Conservation (phyloP, 352 stramenopile species). For the Phytopythium delawarense region DNA sequence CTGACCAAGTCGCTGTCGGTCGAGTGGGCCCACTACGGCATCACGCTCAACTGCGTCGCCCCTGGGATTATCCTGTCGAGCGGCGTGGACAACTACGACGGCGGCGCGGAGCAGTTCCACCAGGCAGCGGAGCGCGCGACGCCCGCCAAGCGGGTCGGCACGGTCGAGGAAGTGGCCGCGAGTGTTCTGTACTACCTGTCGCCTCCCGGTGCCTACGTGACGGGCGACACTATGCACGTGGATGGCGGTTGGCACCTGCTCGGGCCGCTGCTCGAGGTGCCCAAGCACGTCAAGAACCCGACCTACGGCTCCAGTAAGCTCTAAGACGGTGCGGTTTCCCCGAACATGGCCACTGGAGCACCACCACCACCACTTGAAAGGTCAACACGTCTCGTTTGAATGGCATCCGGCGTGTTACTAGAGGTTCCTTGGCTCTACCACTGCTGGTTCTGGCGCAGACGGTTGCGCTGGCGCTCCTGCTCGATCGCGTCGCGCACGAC, state of each 20-base stretch:
- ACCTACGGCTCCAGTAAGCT: conserved; percentile 78
- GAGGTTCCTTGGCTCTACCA: conserved; percentile 14
- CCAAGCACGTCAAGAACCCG: conserved; percentile 68
- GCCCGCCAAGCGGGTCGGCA: conserved; percentile 84
- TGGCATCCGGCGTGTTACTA: too few species aligned
- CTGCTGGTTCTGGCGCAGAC: conserved; percentile 36
- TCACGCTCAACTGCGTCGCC: conserved; percentile 93
- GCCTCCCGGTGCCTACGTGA: conserved; percentile 88
- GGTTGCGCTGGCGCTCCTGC: conserved; percentile 61
- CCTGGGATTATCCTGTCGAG: conserved; percentile 81
- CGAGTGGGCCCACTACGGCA: conserved; percentile 91
- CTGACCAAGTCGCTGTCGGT: conserved; percentile 91
- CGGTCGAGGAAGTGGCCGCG: conserved; percentile 81
- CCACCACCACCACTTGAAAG: too few species aligned
- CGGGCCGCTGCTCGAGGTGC: conserved; percentile 69
- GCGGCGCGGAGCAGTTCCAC: conserved; percentile 82
- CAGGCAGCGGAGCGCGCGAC: conserved; percentile 77
- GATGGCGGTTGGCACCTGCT: conserved; percentile 82
- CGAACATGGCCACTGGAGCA: too few species aligned
- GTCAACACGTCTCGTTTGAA: neutral
- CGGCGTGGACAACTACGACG: conserved; percentile 89
- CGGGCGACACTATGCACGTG: conserved; percentile 84
- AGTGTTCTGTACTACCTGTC: conserved; percentile 86
- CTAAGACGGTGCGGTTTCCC: conserved; percentile 24
- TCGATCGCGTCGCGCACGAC: conserved; percentile 71